A percentile compares a stretch with the other conserved stretches of the same genome.
Evolutionary conservation across 2,329 filamentous ascomycete species (phyloP).

Genomic region (Colletotrichum sp.): DNA sequence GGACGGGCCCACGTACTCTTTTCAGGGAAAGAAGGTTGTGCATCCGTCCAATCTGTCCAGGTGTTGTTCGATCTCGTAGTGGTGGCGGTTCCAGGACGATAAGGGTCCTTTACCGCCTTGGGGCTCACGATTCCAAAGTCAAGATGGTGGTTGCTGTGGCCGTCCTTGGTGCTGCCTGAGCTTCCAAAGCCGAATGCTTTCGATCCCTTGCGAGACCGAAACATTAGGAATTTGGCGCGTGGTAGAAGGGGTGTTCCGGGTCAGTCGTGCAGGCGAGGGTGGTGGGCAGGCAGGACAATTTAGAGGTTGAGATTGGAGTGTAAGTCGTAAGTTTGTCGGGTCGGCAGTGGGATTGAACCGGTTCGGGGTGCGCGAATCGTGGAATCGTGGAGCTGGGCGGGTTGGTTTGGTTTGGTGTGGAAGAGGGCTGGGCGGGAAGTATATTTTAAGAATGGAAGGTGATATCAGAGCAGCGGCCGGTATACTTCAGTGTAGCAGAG

Average conservation of each 20-base stretch:
- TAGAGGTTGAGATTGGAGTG: background rate
- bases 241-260: background rate
- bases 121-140: constrained; percentile 21
- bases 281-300: background rate
- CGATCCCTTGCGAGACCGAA: constrained; percentile 20
- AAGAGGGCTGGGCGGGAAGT: constrained; percentile 9
- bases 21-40: constrained; percentile 38
- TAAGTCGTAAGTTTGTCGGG: background rate
- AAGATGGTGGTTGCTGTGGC: constrained; percentile 10
- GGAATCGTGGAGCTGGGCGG: background rate
- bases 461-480: constrained; percentile 13
- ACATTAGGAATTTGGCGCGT: constrained; percentile 12
- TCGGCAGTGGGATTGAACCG: background rate
- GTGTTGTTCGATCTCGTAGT: constrained; percentile 14
- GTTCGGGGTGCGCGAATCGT: constrained; percentile 4
- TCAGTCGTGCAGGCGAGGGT: background rate
- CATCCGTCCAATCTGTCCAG: constrained; percentile 27
- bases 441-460: constrained; percentile 8
- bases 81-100: constrained; percentile 16
- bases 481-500: background rate
- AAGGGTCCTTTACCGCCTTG: constrained; percentile 16
- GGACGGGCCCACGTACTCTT: constrained; percentile 39
- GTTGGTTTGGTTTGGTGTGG: background rate
- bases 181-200: constrained; percentile 21
- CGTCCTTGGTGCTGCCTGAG: constrained; percentile 14